Evolutionary conservation across 1,284 basidiomycete genomes (phyloP).

Genomic region (Rhodotorula mucilaginosa): DNA sequence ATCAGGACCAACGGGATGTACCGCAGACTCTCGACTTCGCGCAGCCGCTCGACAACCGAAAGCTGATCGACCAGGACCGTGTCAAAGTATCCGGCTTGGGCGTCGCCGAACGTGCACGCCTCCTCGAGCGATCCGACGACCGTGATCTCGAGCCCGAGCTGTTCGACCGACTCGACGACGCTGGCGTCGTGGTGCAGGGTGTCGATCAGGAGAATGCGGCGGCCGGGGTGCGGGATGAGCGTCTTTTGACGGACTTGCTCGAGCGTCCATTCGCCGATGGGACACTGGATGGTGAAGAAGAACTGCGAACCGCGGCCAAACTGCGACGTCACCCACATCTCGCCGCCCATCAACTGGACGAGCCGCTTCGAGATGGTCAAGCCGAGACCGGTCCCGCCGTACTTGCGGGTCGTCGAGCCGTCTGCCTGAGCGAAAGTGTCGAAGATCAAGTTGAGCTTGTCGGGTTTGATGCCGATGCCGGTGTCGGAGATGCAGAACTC

Average conservation of each 20-base stretch:
- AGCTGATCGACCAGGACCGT: conserved; percentile 93
- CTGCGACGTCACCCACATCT: conserved; percentile 97
- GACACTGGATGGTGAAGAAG: conserved; percentile 88
- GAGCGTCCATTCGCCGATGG: conserved; percentile 42
- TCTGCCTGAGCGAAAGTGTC: conserved; percentile 99
- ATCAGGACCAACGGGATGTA: conserved; percentile 98
- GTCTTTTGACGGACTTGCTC: conserved; percentile 45
- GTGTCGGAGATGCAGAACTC: conserved; percentile 98
- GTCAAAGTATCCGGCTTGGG: conserved; percentile 80
- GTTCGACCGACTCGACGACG: conserved; percentile 73
- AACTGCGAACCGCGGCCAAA: conserved; percentile 86
- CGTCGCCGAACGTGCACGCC: conserved; percentile 53
- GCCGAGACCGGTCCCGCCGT: conserved; percentile 96
- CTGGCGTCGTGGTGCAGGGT: conserved; percentile 74
- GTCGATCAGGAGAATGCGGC: conserved; percentile 80
- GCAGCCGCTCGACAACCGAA: conserved; percentile 76
- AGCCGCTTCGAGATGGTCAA: conserved; percentile 69
- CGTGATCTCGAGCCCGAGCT: conserved; percentile 77
- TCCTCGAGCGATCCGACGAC: conserved; percentile 74
- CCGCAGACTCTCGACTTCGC: conserved; percentile 88
- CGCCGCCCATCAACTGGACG: conserved; percentile 95
- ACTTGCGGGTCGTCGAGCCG: conserved; percentile 69
- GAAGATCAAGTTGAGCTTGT: conserved; percentile 97
- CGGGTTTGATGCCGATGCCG: conserved; percentile 98
- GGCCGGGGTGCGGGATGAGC: conserved; percentile 54